These are phyloP conservation scores for Xylaria sp. DNA, from an alignment of 2,329 filamentous ascomycete species.

Conservation along the genomic window DNA sequence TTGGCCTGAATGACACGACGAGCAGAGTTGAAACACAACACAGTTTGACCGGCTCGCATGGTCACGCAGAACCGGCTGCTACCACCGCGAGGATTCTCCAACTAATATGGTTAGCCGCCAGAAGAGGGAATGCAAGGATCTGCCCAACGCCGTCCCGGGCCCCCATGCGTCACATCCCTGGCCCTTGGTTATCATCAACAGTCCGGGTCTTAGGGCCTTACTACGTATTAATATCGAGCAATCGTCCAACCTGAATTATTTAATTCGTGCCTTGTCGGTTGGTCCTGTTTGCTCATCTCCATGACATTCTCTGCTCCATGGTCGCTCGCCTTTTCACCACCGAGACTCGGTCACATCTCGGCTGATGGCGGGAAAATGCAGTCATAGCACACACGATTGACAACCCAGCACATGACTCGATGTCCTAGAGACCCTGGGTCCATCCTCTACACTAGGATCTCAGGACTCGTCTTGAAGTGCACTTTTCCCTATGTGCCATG, in stretches of 20 bases:
- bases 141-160: conserved; percentile 42
- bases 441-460: conserved; percentile 16
- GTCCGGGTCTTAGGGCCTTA: conserved; percentile 28
- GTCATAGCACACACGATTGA: conserved; percentile 32
- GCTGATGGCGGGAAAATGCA: conserved; percentile 26
- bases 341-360: conserved; percentile 25
- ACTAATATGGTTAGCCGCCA: conserved; percentile 45
- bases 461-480: conserved; percentile 1
- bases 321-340: neutral
- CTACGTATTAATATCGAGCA: conserved; percentile 40
- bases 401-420: conserved; percentile 35
- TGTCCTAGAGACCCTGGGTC: conserved; percentile 5
- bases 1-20: conserved; percentile 23
- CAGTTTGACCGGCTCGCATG: conserved; percentile 37
- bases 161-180: conserved; percentile 41
- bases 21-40: conserved; percentile 38
- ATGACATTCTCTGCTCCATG: conserved; percentile 1
- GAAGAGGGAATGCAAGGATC: conserved; percentile 47
- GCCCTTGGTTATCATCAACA: conserved; percentile 39
- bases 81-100: conserved; percentile 44
- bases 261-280: conserved; percentile 25
- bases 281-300: conserved; percentile 26
- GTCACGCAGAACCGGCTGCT: conserved; percentile 44
- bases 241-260: conserved; percentile 32
- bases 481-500: neutral